Percentiles rank a stretch among this genome's conserved stretches.
phyloP scores from a whole-genome alignment of 306 rosid species.

The Hippophae gyantsensis region DNA sequence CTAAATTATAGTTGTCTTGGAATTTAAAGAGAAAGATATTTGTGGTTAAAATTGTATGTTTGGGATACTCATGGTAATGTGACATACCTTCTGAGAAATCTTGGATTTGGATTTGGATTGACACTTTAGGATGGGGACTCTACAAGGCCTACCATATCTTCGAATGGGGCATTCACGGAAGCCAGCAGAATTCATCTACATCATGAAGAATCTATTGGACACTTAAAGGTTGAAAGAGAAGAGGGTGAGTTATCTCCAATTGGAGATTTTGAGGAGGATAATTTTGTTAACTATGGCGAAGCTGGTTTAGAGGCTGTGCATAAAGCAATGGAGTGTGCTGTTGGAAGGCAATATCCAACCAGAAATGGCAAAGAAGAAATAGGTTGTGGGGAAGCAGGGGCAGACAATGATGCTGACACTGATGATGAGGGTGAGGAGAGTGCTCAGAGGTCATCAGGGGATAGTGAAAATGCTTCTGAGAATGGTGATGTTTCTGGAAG shows the following conservation, averaged over 20 bases:
- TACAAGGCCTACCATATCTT: constrained; percentile 44
- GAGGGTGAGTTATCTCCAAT: constrained; percentile 98
- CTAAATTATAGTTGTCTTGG: no score
- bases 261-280: constrained; percentile 95
- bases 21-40: no score
- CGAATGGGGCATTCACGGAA: constrained; percentile 48
- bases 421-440: constrained; percentile 96
- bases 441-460: constrained; percentile 91
- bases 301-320: constrained; percentile 37
- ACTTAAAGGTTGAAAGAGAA: constrained; percentile 77
- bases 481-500: constrained; percentile 88
- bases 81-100: no score
- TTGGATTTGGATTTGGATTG: constrained; percentile 8
- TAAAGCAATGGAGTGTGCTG: constrained; percentile 37
- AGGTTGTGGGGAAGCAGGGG: constrained; percentile 63
- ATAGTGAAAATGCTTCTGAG: constrained; percentile 91
- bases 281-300: constrained; percentile 61
- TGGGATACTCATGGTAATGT: no score
- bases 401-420: constrained; percentile 75
- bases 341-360: constrained; percentile 47
- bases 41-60: no score
- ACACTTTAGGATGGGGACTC: constrained; percentile 61
- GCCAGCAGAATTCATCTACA: constrained; percentile 37
- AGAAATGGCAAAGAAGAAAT: constrained; percentile 46
- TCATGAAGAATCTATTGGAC: constrained; percentile 57